A percentile compares a stretch with the other conserved stretches of the same genome.
Conservation (phyloP, 2,329 filamentous ascomycete species). For the Sporothrix euskadiensis region DNA sequence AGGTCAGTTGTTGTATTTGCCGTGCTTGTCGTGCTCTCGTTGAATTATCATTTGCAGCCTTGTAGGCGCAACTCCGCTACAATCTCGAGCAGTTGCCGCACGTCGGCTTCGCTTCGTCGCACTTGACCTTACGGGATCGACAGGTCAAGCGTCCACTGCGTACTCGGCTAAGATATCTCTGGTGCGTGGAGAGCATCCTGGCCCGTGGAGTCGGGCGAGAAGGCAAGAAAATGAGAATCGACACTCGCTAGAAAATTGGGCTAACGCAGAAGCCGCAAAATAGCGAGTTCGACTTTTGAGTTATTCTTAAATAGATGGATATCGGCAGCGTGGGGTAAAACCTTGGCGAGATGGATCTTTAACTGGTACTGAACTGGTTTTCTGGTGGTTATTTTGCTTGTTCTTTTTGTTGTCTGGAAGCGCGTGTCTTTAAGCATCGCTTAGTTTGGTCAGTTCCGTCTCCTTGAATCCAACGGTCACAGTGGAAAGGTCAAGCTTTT, state of each 20-base stretch:
- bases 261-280: too few species aligned
- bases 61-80: neutral
- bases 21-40: neutral
- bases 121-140: slow-evolving; percentile 15
- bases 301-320: neutral
- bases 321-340: neutral
- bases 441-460: neutral
- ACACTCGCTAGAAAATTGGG: neutral
- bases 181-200: neutral
- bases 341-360: neutral
- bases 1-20: neutral
- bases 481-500: neutral
- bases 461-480: neutral
- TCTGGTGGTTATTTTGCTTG: too few species aligned
- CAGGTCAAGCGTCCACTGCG: slow-evolving; percentile 16
- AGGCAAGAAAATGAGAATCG: neutral
- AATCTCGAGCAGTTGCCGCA: neutral
- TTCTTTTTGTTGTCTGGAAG: neutral
- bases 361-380: neutral
- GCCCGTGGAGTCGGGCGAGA: neutral
- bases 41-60: neutral
- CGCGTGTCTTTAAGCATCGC: neutral
- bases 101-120: slow-evolving; percentile 8
- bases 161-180: slow-evolving; percentile 9
- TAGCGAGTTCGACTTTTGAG: too few species aligned